Percentiles rank a stretch among this genome's conserved stretches.
phyloP scores from a whole-genome alignment of 805 yeast genomes.

The Grigorovia yakushimaensis region DNA sequence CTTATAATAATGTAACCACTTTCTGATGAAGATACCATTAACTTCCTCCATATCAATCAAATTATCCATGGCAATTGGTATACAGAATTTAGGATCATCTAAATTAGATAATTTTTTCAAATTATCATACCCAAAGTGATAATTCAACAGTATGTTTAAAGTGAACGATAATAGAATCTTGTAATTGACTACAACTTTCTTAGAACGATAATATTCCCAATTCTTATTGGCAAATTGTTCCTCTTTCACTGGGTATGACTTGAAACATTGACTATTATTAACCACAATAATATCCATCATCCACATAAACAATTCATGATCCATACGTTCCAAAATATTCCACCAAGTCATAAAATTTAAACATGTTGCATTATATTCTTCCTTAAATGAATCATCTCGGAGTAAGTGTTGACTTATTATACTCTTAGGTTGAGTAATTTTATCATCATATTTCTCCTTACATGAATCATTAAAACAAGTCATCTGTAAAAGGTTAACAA shows the following conservation, averaged over 20 bases:
- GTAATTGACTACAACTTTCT: constrained; percentile 31
- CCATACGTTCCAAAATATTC: constrained; percentile 25
- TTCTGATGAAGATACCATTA: constrained; percentile 22
- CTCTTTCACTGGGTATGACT: constrained; percentile 25
- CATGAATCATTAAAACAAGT: constrained; percentile 25
- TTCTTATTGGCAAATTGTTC: constrained; percentile 12
- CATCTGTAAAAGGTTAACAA: constrained; percentile 24
- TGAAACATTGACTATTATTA: constrained; percentile 29
- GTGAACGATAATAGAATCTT: constrained; percentile 33
- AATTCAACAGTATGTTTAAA: constrained; percentile 35
- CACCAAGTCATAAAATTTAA: constrained; percentile 27
- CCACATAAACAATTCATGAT: constrained; percentile 28
- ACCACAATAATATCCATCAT: constrained; percentile 26
- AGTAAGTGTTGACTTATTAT: constrained; percentile 24
- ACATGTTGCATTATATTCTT: constrained; percentile 24
- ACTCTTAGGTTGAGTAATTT: constrained; percentile 26
- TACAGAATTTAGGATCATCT: constrained; percentile 18
- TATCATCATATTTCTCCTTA: constrained; percentile 23
- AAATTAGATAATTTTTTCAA: constrained; percentile 23
- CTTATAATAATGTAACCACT: constrained; percentile 28
- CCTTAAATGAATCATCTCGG: constrained; percentile 24
- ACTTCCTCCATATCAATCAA: constrained; percentile 14
- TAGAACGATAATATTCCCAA: constrained; percentile 28
- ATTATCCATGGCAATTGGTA: constrained; percentile 22
- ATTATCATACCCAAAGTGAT: constrained; percentile 42